phyloP scores from a whole-genome alignment of 2,329 filamentous ascomycete genomes.

The Helicocarpus griseus region DNA sequence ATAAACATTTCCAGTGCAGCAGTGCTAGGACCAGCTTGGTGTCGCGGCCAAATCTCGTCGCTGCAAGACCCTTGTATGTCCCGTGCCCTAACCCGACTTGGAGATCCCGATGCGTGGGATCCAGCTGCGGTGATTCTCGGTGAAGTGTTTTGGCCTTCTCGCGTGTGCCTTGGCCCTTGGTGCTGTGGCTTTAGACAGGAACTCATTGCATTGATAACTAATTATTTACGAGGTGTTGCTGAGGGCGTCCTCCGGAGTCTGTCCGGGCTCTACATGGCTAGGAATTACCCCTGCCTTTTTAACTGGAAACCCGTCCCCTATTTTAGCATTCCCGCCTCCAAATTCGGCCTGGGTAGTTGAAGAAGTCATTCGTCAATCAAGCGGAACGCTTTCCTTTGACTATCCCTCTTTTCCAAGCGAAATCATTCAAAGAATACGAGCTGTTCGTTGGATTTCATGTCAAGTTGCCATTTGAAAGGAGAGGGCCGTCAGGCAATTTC shows the following conservation, averaged over 20 bases:
- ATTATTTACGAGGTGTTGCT: no score
- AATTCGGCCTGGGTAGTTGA: no score
- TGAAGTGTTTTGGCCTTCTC: neutral
- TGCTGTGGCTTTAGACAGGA: neutral
- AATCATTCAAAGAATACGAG: neutral
- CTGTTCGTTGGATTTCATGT: neutral
- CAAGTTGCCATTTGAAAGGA: neutral
- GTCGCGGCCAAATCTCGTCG: neutral
- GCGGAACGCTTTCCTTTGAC: no score
- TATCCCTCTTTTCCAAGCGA: neutral
- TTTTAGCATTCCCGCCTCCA: no score
- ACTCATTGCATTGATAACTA: no score
- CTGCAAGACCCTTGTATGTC: neutral
- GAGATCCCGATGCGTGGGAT: neutral
- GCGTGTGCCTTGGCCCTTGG: neutral
- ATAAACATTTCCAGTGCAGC: neutral
- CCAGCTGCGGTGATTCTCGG: neutral
- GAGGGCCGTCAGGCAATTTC: neutral
- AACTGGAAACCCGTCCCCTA: no score
- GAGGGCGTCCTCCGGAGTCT: neutral
- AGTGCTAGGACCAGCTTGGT: neutral
- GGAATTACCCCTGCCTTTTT: no score
- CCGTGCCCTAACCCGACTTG: neutral
- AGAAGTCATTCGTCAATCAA: no score
- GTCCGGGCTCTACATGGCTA: no score